Evolutionary conservation across 2,329 filamentous ascomycete species (phyloP).

Genomic region (Phyllosticta capitalensis): DNA sequence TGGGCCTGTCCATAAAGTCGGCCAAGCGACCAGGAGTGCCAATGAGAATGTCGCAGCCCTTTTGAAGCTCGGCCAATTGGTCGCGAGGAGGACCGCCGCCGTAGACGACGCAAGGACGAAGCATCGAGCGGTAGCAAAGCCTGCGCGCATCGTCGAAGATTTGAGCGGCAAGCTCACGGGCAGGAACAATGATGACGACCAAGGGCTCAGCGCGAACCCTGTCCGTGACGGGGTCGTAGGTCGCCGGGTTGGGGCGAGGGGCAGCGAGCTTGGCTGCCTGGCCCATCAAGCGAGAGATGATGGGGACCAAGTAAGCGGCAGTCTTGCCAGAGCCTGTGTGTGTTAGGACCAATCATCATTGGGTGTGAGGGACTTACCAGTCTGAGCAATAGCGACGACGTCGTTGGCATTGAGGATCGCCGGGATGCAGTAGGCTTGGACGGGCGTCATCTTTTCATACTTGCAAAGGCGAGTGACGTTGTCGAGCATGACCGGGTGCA

Average conservation of each 20-base stretch:
- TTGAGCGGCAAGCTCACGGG: slow-evolving; percentile 82
- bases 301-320: slow-evolving; percentile 80
- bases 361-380: slow-evolving; percentile 49
- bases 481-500: slow-evolving; percentile 73
- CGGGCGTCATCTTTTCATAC: slow-evolving; percentile 69
- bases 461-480: slow-evolving; percentile 63
- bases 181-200: slow-evolving; percentile 76
- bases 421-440: slow-evolving; percentile 78
- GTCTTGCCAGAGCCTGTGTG: slow-evolving; percentile 88
- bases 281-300: slow-evolving; percentile 86
- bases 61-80: slow-evolving; percentile 63
- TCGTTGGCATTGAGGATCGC: slow-evolving; percentile 69
- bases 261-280: slow-evolving; percentile 85
- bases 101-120: slow-evolving; percentile 83
- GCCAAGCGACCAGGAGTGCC: slow-evolving; percentile 78
- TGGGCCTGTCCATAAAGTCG: slow-evolving; percentile 68
- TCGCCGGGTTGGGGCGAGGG: slow-evolving; percentile 56
- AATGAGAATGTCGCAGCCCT: slow-evolving; percentile 83
- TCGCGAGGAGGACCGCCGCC: slow-evolving; percentile 66
- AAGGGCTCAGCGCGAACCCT: slow-evolving; percentile 71
- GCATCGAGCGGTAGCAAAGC: slow-evolving; percentile 88
- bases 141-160: slow-evolving; percentile 93
- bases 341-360: not conserved
- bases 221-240: slow-evolving; percentile 42
- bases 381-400: slow-evolving; percentile 83